Evolutionary conservation across 805 yeast genomes (phyloP).

Genomic region (Geotrichum ghanense): DNA sequence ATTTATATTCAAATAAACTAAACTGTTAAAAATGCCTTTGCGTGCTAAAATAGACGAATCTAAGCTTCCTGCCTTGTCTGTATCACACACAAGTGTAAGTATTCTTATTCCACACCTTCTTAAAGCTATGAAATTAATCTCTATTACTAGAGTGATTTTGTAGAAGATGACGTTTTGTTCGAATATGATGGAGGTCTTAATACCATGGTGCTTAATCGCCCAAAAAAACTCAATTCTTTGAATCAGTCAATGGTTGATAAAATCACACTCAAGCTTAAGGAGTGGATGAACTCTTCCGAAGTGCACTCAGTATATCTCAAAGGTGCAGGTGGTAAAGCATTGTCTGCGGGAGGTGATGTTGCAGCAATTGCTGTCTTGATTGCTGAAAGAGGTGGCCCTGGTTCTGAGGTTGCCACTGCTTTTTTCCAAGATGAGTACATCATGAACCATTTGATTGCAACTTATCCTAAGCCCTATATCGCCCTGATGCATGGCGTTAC

Average conservation of each 20-base stretch:
- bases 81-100: conserved; percentile 5
- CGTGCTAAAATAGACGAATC: conserved; percentile 21
- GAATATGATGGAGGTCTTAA: conserved; percentile 53
- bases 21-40: conserved; percentile 22
- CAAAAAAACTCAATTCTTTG: conserved; percentile 74
- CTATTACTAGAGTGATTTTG: conserved; percentile 2
- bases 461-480: conserved; percentile 81
- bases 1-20: too few relatives aligned
- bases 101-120: background rate
- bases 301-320: conserved; percentile 58
- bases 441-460: conserved; percentile 64
- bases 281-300: conserved; percentile 58
- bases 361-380: conserved; percentile 49
- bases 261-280: conserved; percentile 61
- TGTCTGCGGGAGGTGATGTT: conserved; percentile 97
- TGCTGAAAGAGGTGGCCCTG: conserved; percentile 30
- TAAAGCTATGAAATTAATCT: conserved; percentile 1
- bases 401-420: conserved; percentile 41
- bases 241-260: conserved; percentile 61
- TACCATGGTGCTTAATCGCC: conserved; percentile 65
- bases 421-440: conserved; percentile 76
- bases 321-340: conserved; percentile 50
- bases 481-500: conserved; percentile 83
- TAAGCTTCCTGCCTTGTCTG: conserved; percentile 14
- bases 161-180: conserved; percentile 51